Percentiles rank a stretch among this genome's conserved stretches.
phyloP scores from a whole-genome alignment of 73 alveolate species.

The Tetrahymena thermophila region DNA sequence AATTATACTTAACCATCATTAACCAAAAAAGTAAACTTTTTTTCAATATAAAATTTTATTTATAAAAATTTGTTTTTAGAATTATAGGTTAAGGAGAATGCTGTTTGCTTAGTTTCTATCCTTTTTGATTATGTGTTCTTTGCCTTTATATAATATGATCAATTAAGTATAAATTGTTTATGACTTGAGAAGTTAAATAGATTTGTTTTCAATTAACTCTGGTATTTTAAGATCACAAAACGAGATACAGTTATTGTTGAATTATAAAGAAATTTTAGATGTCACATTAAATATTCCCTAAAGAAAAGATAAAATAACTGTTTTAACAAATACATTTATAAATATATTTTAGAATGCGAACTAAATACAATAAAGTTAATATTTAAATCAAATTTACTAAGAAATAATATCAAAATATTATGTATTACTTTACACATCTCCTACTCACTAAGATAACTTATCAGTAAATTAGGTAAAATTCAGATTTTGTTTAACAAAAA shows the following conservation, averaged over 20 bases:
- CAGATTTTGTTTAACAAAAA: too few species aligned
- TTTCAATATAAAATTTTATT: background rate
- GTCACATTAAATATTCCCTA: background rate
- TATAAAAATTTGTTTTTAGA: background rate
- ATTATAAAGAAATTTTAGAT: background rate
- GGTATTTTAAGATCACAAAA: background rate
- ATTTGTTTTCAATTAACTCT: background rate
- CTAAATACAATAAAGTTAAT: background rate
- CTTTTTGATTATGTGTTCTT: background rate
- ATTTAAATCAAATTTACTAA: background rate
- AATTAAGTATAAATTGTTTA: background rate
- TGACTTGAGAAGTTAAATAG: background rate
- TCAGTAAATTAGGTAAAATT: background rate
- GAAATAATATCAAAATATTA: background rate
- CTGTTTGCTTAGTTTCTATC: background rate
- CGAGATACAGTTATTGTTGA: background rate
- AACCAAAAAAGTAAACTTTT: background rate
- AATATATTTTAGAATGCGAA: background rate
- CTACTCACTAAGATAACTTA: background rate
- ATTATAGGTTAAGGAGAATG: background rate
- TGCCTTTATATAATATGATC: background rate
- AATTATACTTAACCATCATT: background rate
- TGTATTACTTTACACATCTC: background rate
- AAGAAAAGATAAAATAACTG: background rate
- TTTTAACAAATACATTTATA: background rate